Conservation (phyloP, 768 basidiomycete species). For the Leccinum sublutescens region DNA sequence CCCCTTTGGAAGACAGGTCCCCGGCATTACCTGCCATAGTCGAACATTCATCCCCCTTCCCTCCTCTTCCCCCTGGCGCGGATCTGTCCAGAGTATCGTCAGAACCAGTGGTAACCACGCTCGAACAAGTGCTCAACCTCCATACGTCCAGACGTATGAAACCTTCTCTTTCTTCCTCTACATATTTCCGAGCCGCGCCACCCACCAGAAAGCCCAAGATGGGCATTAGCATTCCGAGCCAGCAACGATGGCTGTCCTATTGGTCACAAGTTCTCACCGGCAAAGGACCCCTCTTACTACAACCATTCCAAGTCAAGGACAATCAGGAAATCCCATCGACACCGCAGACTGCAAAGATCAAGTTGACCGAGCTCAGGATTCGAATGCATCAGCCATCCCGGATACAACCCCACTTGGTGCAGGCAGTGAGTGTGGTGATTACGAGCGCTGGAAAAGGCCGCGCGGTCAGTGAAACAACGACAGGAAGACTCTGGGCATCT, state of each 20-base stretch:
- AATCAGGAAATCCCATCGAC: not conserved
- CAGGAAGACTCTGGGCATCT: conserved; percentile 62
- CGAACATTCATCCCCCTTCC: not conserved
- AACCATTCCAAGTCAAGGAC: conserved; percentile 27
- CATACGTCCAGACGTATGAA: conserved; percentile 76
- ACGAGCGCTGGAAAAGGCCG: conserved; percentile 43
- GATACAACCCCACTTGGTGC: conserved; percentile 50
- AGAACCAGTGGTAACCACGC: conserved; percentile 30
- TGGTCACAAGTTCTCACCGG: conserved; percentile 66
- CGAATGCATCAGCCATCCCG: conserved; percentile 58
- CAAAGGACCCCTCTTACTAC: conserved; percentile 52
- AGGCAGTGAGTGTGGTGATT: conserved; percentile 55
- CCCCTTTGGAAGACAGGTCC: conserved; percentile 1
- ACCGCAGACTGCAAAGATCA: conserved; percentile 42
- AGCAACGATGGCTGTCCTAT: conserved; percentile 76
- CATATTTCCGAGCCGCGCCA: conserved; percentile 15
- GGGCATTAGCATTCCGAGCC: conserved; percentile 81
- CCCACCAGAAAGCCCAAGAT: conserved; percentile 37
- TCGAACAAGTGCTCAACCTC: conserved; percentile 60
- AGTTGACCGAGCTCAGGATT: conserved; percentile 54
- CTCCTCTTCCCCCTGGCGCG: conserved; percentile 1
- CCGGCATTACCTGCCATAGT: not conserved
- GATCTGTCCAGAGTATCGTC: conserved; percentile 16
- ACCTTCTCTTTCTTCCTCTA: conserved; percentile 3
- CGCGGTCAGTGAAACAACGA: conserved; percentile 25